These are phyloP conservation scores for Trichosporon faecale DNA, from an alignment of 1,284 basidiomycete genomes.

Conservation along the genomic window DNA sequence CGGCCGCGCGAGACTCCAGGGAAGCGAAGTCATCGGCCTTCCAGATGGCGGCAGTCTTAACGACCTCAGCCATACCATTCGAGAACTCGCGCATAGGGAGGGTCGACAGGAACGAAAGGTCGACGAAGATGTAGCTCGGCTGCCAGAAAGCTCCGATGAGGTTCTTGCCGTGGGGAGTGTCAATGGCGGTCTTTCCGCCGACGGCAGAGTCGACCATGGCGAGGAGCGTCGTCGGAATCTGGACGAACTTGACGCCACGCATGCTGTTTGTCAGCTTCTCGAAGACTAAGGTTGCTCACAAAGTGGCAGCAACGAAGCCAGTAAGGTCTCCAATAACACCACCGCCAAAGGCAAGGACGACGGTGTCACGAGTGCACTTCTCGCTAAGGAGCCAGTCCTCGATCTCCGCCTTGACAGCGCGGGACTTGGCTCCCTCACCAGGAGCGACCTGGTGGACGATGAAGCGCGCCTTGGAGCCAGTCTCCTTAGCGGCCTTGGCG, in stretches of 20 bases:
- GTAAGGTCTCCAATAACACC: constrained; percentile 95
- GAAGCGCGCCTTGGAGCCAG: constrained; percentile 61
- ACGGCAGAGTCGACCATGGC: constrained; percentile 99
- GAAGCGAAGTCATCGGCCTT: constrained; percentile 78
- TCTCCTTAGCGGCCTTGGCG: constrained; percentile 52
- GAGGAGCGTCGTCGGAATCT: constrained; percentile 93
- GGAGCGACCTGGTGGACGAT: constrained; percentile 77
- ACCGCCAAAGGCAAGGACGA: constrained; percentile 89
- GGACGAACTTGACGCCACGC: constrained; percentile 86
- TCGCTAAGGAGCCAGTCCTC: constrained; percentile 90
- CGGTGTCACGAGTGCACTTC: constrained; percentile 88
- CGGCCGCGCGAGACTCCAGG: constrained; percentile 76
- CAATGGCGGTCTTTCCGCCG: constrained; percentile 97
- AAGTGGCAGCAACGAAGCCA: constrained; percentile 97
- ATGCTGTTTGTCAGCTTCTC: constrained; percentile 57
- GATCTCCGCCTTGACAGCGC: constrained; percentile 86
- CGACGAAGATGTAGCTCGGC: constrained; percentile 95
- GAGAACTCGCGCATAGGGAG: constrained; percentile 90
- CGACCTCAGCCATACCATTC: constrained; percentile 98
- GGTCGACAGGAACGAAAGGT: constrained; percentile 91
- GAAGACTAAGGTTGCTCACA: constrained; percentile 58
- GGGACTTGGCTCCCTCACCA: constrained; percentile 87
- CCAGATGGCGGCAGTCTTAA: constrained; percentile 99
- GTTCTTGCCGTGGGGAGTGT: constrained; percentile 95
- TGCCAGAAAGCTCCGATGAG: constrained; percentile 99